Evolutionary conservation across 148 eudicot species (phyloP).

Genomic region (Rhododendron henanense): DNA sequence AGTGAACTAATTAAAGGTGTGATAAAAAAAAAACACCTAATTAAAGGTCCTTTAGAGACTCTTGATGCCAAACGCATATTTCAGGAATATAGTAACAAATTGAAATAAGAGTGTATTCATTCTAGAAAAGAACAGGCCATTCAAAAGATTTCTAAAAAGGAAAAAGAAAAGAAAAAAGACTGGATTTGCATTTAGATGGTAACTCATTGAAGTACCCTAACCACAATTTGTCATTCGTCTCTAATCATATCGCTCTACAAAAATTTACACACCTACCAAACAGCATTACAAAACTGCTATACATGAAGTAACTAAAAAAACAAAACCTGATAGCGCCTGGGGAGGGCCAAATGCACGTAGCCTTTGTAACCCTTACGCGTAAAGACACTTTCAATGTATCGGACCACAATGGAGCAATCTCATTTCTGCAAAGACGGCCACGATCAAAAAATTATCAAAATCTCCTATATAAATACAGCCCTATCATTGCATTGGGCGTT

Average conservation of each 20-base stretch:
- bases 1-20: no score
- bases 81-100: no score
- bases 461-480: neutral
- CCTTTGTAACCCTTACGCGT: neutral
- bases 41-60: no score
- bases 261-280: neutral
- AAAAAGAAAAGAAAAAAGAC: no score
- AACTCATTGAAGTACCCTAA: neutral
- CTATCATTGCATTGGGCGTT: slow-evolving; percentile 33
- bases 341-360: neutral
- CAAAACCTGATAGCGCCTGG: neutral
- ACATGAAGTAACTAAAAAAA: neutral
- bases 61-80: no score
- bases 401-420: neutral
- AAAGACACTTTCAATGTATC: neutral
- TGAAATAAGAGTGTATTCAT: no score
- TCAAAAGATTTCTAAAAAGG: no score
- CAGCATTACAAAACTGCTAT: neutral
- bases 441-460: neutral
- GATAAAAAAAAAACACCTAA: no score
- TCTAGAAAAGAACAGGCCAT: no score
- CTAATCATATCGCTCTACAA: neutral
- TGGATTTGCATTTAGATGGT: neutral
- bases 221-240: neutral
- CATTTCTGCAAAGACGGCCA: neutral